A percentile compares a stretch with the other conserved stretches of the same genome.
phyloP scores from a whole-genome alignment of 805 yeast genomes.

The Cephaloascus albidus region DNA sequence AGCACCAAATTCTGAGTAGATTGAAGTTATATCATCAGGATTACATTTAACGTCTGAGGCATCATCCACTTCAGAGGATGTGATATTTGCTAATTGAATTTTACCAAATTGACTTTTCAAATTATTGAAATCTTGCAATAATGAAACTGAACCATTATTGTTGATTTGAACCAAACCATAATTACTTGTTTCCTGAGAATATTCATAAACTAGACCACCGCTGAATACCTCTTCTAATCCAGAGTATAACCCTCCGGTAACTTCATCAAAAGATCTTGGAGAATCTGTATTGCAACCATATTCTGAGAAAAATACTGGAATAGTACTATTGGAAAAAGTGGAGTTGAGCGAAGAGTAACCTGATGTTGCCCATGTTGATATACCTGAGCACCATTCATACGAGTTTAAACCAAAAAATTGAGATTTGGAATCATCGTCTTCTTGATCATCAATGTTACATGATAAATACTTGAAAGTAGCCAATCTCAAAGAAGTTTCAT shows the following conservation, averaged over 20 bases:
- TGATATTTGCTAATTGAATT: slow-evolving; percentile 23
- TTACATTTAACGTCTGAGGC: slow-evolving; percentile 26
- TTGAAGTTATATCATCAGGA: slow-evolving; percentile 18
- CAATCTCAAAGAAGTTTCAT: slow-evolving; percentile 56
- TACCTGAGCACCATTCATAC: slow-evolving; percentile 91
- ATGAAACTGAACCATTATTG: slow-evolving; percentile 26
- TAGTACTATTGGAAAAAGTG: slow-evolving; percentile 46
- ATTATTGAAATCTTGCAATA: slow-evolving; percentile 7
- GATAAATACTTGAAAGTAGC: slow-evolving; percentile 75
- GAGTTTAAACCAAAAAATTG: slow-evolving; percentile 94
- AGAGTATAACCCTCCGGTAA: slow-evolving; percentile 56
- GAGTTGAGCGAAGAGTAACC: slow-evolving; percentile 60
- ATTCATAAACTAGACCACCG: slow-evolving; percentile 91
- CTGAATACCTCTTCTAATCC: slow-evolving; percentile 60
- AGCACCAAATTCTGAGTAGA: slow-evolving; percentile 32
- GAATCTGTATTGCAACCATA: slow-evolving; percentile 71
- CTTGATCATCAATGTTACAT: slow-evolving; percentile 58
- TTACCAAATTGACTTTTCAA: slow-evolving; percentile 20
- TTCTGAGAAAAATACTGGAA: slow-evolving; percentile 69
- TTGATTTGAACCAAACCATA: slow-evolving; percentile 61
- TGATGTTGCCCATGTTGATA: slow-evolving; percentile 52
- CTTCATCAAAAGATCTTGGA: slow-evolving; percentile 85
- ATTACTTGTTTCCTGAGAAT: slow-evolving; percentile 66
- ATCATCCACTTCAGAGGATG: slow-evolving; percentile 23
- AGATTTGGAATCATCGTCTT: slow-evolving; percentile 53